Percentiles rank a stretch among this genome's conserved stretches.
Conservation (phyloP, 192 early-diverging fungal species). For the Geranomyces michiganensis region DNA sequence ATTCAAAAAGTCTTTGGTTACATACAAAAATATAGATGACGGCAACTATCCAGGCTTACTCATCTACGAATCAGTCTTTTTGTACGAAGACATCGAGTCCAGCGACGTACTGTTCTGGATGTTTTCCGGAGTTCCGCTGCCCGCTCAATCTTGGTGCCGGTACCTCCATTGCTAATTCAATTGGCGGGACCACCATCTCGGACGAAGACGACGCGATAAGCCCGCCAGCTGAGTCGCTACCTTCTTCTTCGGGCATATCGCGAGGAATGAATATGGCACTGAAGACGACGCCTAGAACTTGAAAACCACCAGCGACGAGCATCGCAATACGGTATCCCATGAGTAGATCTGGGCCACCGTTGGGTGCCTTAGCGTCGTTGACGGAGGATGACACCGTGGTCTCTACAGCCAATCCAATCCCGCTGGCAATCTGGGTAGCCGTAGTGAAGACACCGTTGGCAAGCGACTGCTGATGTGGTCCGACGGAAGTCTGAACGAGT, state of each 20-base stretch:
- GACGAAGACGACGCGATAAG: not conserved
- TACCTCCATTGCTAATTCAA: too few relatives aligned
- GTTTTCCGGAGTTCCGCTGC: too few relatives aligned
- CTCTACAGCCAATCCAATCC: not conserved
- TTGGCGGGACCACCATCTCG: too few relatives aligned
- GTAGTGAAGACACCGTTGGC: conserved; percentile 5
- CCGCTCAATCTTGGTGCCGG: too few relatives aligned
- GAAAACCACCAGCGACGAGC: not conserved
- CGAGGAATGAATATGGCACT: not conserved
- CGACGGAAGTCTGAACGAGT: conserved; percentile 1
- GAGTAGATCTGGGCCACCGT: not conserved
- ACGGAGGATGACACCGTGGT: not conserved
- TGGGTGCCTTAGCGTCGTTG: not conserved
- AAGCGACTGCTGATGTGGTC: conserved; percentile 1
- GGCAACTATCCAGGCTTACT: too few relatives aligned
- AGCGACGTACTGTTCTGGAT: too few relatives aligned
- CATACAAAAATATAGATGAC: too few relatives aligned
- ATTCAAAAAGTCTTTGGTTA: too few relatives aligned
- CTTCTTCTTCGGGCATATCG: conserved; percentile 7
- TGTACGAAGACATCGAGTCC: too few relatives aligned
- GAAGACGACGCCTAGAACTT: not conserved
- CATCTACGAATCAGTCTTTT: too few relatives aligned
- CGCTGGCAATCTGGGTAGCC: not conserved
- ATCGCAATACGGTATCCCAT: not conserved
- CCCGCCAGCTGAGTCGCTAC: not conserved